phyloP scores from a whole-genome alignment of 305 asterid genomes.

The Fraxinus greggii region DNA sequence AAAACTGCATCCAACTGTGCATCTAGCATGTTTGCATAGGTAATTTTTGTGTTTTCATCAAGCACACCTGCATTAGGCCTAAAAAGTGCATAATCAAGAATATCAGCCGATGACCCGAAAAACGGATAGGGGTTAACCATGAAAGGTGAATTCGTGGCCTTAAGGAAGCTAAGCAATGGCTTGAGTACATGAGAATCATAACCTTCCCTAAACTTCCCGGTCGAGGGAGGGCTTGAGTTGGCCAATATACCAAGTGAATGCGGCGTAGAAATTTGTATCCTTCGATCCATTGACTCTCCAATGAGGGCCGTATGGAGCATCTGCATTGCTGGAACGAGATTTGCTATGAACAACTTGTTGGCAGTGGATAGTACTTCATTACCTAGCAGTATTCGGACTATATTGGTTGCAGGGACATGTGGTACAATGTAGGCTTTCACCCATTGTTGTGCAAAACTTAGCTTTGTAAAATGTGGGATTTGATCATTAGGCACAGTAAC shows the following conservation, averaged over 20 bases:
- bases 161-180: conserved; percentile 60
- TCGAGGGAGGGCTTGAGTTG: conserved; percentile 63
- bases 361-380: conserved; percentile 62
- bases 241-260: conserved; percentile 63
- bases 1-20: conserved; percentile 66
- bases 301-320: conserved; percentile 50
- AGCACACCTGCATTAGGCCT: conserved; percentile 55
- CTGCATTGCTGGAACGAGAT: conserved; percentile 68
- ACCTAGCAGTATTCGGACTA: conserved; percentile 59
- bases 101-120: conserved; percentile 48
- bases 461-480: conserved; percentile 47
- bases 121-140: conserved; percentile 71
- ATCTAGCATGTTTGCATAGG: conserved; percentile 65
- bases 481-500: conserved; percentile 51
- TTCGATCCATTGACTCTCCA: conserved; percentile 36
- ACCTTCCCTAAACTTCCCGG: conserved; percentile 55
- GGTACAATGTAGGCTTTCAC: conserved; percentile 43
- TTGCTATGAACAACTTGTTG: conserved; percentile 41
- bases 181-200: conserved; percentile 53
- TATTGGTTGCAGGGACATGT: conserved; percentile 43
- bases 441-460: conserved; percentile 53
- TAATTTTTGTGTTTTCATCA: conserved; percentile 44
- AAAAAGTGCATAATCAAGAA: conserved; percentile 58
- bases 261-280: conserved; percentile 62
- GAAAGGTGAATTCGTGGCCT: conserved; percentile 61